phyloP scores from a whole-genome alignment of 1,284 basidiomycete genomes.

The Apiotrichum laibachii region DNA sequence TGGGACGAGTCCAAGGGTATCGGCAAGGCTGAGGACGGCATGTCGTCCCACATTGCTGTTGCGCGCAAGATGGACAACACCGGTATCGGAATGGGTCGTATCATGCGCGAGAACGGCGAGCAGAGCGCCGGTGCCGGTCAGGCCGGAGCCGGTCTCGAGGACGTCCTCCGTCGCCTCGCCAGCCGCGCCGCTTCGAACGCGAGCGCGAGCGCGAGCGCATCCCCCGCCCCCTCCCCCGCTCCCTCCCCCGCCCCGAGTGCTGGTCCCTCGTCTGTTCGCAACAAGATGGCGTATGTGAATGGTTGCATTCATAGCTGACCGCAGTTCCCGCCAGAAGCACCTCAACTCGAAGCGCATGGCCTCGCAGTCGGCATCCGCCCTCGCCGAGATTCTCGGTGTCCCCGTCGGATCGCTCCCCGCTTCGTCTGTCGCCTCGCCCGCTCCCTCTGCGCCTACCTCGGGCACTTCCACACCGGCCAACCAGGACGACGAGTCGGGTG shows the following conservation, averaged over 20 bases:
- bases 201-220: slow-evolving; percentile 24
- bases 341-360: slow-evolving; percentile 46
- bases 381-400: slow-evolving; percentile 51
- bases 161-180: slow-evolving; percentile 46
- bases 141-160: slow-evolving; percentile 48
- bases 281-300: slow-evolving; percentile 48
- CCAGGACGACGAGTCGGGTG: slow-evolving; percentile 24
- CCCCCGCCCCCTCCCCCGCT: slow-evolving; percentile 24
- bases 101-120: slow-evolving; percentile 48
- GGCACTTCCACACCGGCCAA: background rate
- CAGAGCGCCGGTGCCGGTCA: slow-evolving; percentile 44
- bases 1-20: slow-evolving; percentile 47
- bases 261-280: slow-evolving; percentile 31
- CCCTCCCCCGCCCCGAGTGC: slow-evolving; percentile 22
- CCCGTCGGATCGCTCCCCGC: slow-evolving; percentile 39
- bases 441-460: slow-evolving; percentile 22
- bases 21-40: slow-evolving; percentile 41
- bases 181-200: slow-evolving; percentile 14
- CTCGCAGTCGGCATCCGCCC: slow-evolving; percentile 46
- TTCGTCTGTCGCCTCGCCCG: slow-evolving; percentile 23
- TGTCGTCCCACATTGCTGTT: slow-evolving; percentile 51
- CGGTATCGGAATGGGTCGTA: slow-evolving; percentile 50
- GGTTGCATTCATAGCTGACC: slow-evolving; percentile 3
- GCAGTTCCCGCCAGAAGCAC: slow-evolving; percentile 46
- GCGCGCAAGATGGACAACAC: slow-evolving; percentile 49